These are phyloP conservation scores for Acer saccharum DNA, from an alignment of 345 rosid species.

Conservation along the genomic window DNA sequence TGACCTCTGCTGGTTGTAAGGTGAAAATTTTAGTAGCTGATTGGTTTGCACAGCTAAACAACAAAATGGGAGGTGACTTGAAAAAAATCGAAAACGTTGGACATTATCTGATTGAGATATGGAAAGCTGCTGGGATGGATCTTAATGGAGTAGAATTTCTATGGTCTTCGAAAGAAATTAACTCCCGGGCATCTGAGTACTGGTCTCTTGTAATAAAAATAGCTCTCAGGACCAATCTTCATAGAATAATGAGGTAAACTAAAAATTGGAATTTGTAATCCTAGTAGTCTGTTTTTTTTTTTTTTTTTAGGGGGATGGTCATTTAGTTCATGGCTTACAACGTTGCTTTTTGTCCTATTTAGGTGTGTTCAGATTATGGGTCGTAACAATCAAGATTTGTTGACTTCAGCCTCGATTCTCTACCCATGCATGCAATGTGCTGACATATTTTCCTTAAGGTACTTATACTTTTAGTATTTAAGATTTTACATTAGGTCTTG, in stretches of 20 bases:
- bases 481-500: neutral
- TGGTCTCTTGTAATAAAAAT: constrained; percentile 97
- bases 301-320: neutral
- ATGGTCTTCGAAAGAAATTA: constrained; percentile 93
- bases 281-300: neutral
- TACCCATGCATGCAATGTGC: constrained; percentile 99
- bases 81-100: constrained; percentile 77
- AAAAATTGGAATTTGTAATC: neutral
- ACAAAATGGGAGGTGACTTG: constrained; percentile 87
- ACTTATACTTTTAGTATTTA: constrained; percentile 11
- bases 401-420: constrained; percentile 78
- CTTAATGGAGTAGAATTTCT: constrained; percentile 58
- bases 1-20: constrained; percentile 84
- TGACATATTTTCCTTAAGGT: constrained; percentile 89
- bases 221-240: constrained; percentile 79
- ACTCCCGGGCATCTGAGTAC: constrained; percentile 62
- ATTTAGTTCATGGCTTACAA: neutral
- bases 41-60: constrained; percentile 95
- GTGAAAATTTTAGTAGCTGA: constrained; percentile 95
- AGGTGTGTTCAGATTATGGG: too few species aligned
- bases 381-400: constrained; percentile 80
- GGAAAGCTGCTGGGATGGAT: constrained; percentile 87
- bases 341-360: constrained; percentile 19
- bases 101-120: constrained; percentile 68
- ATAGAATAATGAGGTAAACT: constrained; percentile 65